Evolutionary conservation across 2,329 filamentous ascomycete genomes (phyloP).

Genomic region (Paraphaeosphaeria sporulosa): DNA sequence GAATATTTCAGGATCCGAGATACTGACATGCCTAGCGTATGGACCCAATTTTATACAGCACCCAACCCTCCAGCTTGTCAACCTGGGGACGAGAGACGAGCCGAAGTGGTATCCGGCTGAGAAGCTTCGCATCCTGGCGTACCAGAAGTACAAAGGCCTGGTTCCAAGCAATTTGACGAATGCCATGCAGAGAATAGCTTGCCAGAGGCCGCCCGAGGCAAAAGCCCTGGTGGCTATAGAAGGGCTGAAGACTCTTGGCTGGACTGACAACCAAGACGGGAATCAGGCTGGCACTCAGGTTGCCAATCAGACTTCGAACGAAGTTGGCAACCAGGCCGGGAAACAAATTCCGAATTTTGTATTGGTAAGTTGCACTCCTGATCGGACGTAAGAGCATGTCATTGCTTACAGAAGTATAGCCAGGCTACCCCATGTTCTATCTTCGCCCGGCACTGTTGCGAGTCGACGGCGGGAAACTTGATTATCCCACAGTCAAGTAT

Average conservation of each 20-base stretch:
- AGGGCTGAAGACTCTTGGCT: slow-evolving; percentile 24
- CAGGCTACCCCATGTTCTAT: background rate
- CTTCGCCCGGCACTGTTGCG: background rate
- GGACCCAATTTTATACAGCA: background rate
- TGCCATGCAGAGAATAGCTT: slow-evolving; percentile 26
- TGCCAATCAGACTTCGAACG: too few relatives aligned
- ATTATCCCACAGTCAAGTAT: background rate
- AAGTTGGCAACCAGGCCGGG: too few relatives aligned
- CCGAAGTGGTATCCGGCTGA: slow-evolving; percentile 1
- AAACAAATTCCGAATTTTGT: background rate
- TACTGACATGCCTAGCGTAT: background rate
- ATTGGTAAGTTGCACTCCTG: background rate
- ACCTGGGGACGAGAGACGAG: background rate
- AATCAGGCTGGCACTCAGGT: too few relatives aligned
- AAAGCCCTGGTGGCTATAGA: slow-evolving; percentile 28
- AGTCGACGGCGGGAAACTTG: background rate
- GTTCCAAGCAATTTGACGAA: slow-evolving; percentile 24
- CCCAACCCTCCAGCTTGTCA: background rate
- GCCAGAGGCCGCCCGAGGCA: slow-evolving; percentile 13
- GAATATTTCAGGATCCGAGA: background rate
- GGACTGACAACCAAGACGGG: too few relatives aligned
- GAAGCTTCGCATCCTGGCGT: slow-evolving; percentile 24
- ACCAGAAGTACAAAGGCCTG: slow-evolving; percentile 25
- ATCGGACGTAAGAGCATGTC: background rate
- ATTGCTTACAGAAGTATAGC: background rate